phyloP scores from a whole-genome alignment of 2,329 filamentous ascomycete species.

The Exophiala aquamarina region DNA sequence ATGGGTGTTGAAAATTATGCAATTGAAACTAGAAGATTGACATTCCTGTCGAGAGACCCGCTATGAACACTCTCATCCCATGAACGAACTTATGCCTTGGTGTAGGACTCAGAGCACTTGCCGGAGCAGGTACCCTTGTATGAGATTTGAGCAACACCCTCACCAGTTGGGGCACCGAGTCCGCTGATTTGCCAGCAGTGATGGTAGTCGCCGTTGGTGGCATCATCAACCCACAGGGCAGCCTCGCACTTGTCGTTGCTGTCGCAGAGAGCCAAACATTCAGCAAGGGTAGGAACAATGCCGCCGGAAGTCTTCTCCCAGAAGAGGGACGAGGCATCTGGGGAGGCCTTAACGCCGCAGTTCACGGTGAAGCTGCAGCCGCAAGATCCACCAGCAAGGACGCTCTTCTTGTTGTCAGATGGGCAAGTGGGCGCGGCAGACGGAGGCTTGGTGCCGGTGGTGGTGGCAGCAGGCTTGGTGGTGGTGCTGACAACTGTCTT shows the following conservation, averaged over 20 bases:
- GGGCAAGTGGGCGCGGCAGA: constrained; percentile 15
- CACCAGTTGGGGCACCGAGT: constrained; percentile 5
- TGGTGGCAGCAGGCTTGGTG: constrained; percentile 8
- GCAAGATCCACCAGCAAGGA: constrained; percentile 17
- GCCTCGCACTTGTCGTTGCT: constrained; percentile 17
- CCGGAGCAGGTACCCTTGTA: constrained; percentile 22
- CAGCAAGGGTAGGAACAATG: constrained; percentile 10
- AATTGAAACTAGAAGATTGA: not conserved
- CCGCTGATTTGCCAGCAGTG: constrained; percentile 18
- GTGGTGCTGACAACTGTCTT: not conserved
- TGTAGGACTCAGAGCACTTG: constrained; percentile 12
- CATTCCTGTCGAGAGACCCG: not conserved
- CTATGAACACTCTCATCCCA: not conserved
- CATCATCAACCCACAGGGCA: constrained; percentile 17
- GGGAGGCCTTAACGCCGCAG: constrained; percentile 15
- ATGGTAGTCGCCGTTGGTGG: constrained; percentile 14
- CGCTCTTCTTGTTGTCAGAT: constrained; percentile 10
- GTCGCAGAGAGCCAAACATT: constrained; percentile 19
- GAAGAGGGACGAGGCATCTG: constrained; percentile 9
- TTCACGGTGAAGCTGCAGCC: constrained; percentile 15
- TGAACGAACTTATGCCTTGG: not conserved
- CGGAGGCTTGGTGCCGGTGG: constrained; percentile 6
- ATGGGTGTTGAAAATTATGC: constrained; percentile 4
- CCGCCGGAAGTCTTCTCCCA: constrained; percentile 8
- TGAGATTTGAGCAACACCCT: constrained; percentile 17